A percentile compares a stretch with the other conserved stretches of the same genome.
Conservation (phyloP, 2,329 filamentous ascomycete genomes). For the Colletotrichum scovillei region DNA sequence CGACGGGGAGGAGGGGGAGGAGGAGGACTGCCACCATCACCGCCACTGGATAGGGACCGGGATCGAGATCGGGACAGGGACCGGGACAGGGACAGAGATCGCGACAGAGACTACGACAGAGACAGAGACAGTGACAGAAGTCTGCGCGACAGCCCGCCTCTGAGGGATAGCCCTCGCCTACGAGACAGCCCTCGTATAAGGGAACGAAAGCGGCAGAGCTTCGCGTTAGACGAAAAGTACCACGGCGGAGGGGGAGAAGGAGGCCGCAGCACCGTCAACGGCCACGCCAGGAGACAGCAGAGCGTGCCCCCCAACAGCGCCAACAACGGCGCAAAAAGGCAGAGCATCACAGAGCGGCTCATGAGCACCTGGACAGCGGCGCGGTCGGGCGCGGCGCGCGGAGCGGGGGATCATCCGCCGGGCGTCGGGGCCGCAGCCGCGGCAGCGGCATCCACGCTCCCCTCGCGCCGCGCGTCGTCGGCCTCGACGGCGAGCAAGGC, state of each 20-base stretch:
- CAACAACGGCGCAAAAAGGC: slow-evolving; percentile 43
- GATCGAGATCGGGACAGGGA: slow-evolving; percentile 32
- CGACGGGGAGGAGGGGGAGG: slow-evolving; percentile 9
- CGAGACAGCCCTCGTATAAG: slow-evolving; percentile 38
- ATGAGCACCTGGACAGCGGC: slow-evolving; percentile 40
- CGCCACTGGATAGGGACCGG: slow-evolving; percentile 1
- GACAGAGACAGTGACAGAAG: slow-evolving; percentile 37
- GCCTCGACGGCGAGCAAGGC: slow-evolving; percentile 38
- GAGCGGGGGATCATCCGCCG: no score
- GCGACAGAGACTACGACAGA: slow-evolving; percentile 32
- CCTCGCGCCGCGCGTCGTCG: slow-evolving; percentile 33
- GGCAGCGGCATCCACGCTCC: slow-evolving; percentile 14
- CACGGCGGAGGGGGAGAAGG: background rate
- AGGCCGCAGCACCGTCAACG: slow-evolving; percentile 4
- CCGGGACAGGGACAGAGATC: slow-evolving; percentile 26
- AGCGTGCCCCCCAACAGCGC: slow-evolving; percentile 22
- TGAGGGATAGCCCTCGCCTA: slow-evolving; percentile 33
- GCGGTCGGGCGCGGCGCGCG: no score
- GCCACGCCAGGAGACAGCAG: slow-evolving; percentile 18
- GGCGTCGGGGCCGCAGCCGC: no score
- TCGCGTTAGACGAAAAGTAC: slow-evolving; percentile 20
- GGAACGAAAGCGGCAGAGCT: slow-evolving; percentile 36
- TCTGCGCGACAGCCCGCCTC: slow-evolving; percentile 37
- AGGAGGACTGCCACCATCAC: background rate
- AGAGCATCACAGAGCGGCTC: slow-evolving; percentile 54